phyloP scores from a whole-genome alignment of 257 asterid species.

The Rehmannia glutinosa region DNA sequence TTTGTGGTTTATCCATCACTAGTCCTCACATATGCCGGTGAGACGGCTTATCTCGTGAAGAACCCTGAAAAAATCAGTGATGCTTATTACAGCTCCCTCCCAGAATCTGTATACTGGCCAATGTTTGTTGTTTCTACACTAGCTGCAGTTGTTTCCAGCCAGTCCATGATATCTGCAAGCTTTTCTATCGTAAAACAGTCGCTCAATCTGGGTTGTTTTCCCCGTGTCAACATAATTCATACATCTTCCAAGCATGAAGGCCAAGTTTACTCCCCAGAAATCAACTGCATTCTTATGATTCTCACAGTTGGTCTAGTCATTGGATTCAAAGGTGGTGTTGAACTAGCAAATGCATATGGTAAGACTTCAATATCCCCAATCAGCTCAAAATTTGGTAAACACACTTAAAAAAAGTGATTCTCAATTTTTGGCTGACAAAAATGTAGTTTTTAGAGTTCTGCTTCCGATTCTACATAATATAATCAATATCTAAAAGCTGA shows the following conservation, averaged over 20 bases:
- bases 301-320: slow-evolving; percentile 44
- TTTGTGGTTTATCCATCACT: slow-evolving; percentile 66
- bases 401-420: too few relatives aligned
- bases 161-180: slow-evolving; percentile 71
- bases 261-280: slow-evolving; percentile 72
- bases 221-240: slow-evolving; percentile 56
- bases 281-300: slow-evolving; percentile 44
- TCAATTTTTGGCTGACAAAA: too few relatives aligned
- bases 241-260: slow-evolving; percentile 66
- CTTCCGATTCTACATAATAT: too few relatives aligned
- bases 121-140: slow-evolving; percentile 63
- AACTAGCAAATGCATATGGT: slow-evolving; percentile 65
- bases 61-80: slow-evolving; percentile 48
- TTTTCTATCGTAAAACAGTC: slow-evolving; percentile 71
- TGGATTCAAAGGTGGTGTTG: slow-evolving; percentile 53
- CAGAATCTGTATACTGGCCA: slow-evolving; percentile 61
- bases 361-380: too few relatives aligned
- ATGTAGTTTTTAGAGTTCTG: too few relatives aligned
- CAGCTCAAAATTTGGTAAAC: too few relatives aligned
- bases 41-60: slow-evolving; percentile 55
- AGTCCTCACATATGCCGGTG: slow-evolving; percentile 59
- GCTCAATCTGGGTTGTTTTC: slow-evolving; percentile 61
- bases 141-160: slow-evolving; percentile 58
- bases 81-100: slow-evolving; percentile 68
- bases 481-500: too few relatives aligned